Base-by-base conservation (phyloP, 2,329 filamentous ascomycete genomes). In the Clonostachys rhizophaga region DNA sequence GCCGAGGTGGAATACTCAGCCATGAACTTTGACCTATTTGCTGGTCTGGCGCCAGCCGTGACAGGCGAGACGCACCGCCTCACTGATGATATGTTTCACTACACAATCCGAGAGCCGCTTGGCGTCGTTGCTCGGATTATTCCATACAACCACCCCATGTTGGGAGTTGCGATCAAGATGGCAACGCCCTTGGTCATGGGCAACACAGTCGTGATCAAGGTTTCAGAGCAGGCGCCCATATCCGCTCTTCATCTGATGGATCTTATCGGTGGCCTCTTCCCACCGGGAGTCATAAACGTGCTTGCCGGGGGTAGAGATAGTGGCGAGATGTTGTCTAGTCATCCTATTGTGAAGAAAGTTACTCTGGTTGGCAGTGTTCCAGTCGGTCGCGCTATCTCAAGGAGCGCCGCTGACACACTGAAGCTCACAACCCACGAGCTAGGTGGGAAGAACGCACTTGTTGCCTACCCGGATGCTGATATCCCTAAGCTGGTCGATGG, bases 161-260 rank as follows among this genome's bases (percentile, higher is more conserved):
- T 74, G 5, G 88, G 88, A 82, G 83, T 82, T 14, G 76, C 79
- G 1, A 88, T 84, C 84, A 89, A 89, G 59, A 73, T 89, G 13
- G 86, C 83, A 18, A 86, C 86, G 30, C 79, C 79, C 8, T 58
- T 83, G 43, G 77, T 79, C 20, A 75, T 75, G 49, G 79, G 80
- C 49, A 83, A 83, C 62, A 78, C 77, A 3, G 67, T 83, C 33
- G 69, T 84, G 34, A 64, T 83, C 40, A 84, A 84, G 65, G 70
- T 78, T n/a, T 76, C 80, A 14, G 80, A 83, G 59, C 78, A 82
- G 64, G 82, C 79, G 3, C 80, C 80, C 10, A 66, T 83, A 36
- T 78, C 72, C 49, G 76, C 77, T 58, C 63, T 83, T 6, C 78
- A 82, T 47, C 69, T 89, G 4, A 84, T 73, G 2, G 76, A 72